Conservation (phyloP, 495 filamentous ascomycete genomes). For the Halenospora varia region DNA sequence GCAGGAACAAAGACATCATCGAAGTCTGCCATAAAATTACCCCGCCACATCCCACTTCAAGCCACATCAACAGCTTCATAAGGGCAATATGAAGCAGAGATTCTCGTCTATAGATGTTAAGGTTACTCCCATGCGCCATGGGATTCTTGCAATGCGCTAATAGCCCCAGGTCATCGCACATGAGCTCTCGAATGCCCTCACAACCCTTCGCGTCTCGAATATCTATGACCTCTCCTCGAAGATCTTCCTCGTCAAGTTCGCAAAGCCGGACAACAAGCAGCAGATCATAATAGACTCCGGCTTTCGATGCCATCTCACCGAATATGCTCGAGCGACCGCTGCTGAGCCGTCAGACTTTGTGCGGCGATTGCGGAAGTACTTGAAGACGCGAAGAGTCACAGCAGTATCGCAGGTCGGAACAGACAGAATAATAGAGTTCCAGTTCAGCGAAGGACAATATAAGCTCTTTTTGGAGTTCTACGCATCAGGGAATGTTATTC, state of each 20-base stretch:
- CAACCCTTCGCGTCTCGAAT: conserved; percentile 79
- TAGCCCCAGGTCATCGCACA: conserved; percentile 75
- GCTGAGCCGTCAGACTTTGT: conserved; percentile 82
- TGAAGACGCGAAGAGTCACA: conserved; percentile 83
- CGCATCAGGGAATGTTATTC: conserved; percentile 89
- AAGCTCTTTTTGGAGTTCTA: conserved; percentile 92
- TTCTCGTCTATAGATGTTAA: conserved; percentile 57
- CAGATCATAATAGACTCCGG: conserved; percentile 91
- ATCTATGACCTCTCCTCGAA: conserved; percentile 84
- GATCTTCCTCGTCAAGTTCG: conserved; percentile 90
- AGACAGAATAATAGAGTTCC: conserved; percentile 87
- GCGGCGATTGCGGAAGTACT: conserved; percentile 72
- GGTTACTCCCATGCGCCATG: no score
- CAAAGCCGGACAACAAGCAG: conserved; percentile 79
- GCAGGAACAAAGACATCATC: conserved; percentile 4
- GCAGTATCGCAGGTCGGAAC: conserved; percentile 81
- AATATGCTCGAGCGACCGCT: conserved; percentile 81
- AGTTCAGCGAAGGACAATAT: conserved; percentile 88
- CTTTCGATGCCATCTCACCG: conserved; percentile 91
- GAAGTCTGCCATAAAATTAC: conserved; percentile 10
- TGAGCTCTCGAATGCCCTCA: conserved; percentile 74
- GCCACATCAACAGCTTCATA: not conserved
- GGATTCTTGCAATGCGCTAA: no score
- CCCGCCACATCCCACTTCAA: conserved; percentile 16
- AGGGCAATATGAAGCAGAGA: conserved; percentile 83